Evolutionary conservation across 805 yeast species (phyloP).

Genomic region (Maudiozyma bulderi): DNA sequence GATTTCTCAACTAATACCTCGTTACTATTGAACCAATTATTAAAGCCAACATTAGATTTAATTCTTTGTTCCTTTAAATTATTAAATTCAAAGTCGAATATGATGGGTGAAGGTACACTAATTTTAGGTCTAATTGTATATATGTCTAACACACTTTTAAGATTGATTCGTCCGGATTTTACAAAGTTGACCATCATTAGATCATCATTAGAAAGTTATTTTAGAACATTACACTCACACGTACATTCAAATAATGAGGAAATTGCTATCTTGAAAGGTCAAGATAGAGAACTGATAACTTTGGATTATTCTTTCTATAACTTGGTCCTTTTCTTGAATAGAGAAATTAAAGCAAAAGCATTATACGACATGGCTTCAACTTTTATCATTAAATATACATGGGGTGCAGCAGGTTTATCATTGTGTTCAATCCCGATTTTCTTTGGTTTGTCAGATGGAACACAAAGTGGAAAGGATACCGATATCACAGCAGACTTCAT

Average conservation of each 20-base stretch:
- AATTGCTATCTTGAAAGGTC: constrained; percentile 77
- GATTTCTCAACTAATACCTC: constrained; percentile 65
- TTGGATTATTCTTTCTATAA: constrained; percentile 76
- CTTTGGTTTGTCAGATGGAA: constrained; percentile 32
- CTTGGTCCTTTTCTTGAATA: constrained; percentile 64
- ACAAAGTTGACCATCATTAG: constrained; percentile 68
- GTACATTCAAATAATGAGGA: constrained; percentile 75
- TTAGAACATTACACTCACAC: constrained; percentile 74
- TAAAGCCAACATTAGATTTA: constrained; percentile 76
- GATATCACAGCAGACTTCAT: constrained; percentile 72
- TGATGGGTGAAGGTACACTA: constrained; percentile 62
- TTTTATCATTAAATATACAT: constrained; percentile 79
- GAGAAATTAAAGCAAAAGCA: constrained; percentile 67
- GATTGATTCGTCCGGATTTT: constrained; percentile 81
- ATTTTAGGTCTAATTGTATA: constrained; percentile 74
- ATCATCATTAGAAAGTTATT: constrained; percentile 75
- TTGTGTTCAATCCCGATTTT: constrained; percentile 87
- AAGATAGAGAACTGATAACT: constrained; percentile 63
- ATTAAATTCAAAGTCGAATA: constrained; percentile 37
- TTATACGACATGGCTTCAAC: constrained; percentile 78
- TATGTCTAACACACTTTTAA: constrained; percentile 61
- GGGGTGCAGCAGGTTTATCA: constrained; percentile 92
- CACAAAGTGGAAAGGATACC: constrained; percentile 6
- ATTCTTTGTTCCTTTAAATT: constrained; percentile 72
- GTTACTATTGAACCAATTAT: constrained; percentile 67